Evolutionary conservation across 352 stramenopile genomes (phyloP), one percentile per base, ranked within the genome.

Genomic region (Pythium dissimile): DNA sequence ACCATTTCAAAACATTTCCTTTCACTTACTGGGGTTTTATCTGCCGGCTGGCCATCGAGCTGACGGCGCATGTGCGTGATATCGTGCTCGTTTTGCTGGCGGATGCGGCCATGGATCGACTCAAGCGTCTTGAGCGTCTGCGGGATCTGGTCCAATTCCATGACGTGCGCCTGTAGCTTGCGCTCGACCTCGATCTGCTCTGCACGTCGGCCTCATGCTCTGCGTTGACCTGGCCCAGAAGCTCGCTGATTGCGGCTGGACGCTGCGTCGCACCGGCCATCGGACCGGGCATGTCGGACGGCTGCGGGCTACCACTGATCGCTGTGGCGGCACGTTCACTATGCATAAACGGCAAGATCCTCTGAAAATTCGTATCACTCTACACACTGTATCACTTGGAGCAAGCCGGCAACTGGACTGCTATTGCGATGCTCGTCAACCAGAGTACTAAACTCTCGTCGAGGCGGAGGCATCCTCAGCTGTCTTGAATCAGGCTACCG

Each of bases 91-190:
- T 94, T 92, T 56, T 92, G 82, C 65, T 92, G 82, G 28, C 84
- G 82, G 35, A 92, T 77, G 41, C 82, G 81, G 37, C 82, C 80
- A 54, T 94, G 84, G 67, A 88, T 92, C 26, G 83, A 69, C 60
- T 94, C 84, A 9, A 94, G 69, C 24, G 77, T 82, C 73, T 92
- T 92, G 28, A 94, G 75, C 37, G 82, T 88, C 66, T 92, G 82
- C 63, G 92, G 84, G 62, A 94, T 91, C 69, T 92, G 82, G 69
- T 94, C 84, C 84, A 94, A 91, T 54, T 94, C 84, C 18, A 88
- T 73, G 41, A 92, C 81, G 56, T 94, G 84, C 32, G 81, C 86
- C 60, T 90, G 81, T 49, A 94, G 85, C 75, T 94, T 94, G 64
- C 84, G 84, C 63, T 94, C 82, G 62, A 92, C 74, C 54, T 92